Evolutionary conservation across 2,329 filamentous ascomycete species (phyloP).

Genomic region (Neofusicoccum laricinum): DNA sequence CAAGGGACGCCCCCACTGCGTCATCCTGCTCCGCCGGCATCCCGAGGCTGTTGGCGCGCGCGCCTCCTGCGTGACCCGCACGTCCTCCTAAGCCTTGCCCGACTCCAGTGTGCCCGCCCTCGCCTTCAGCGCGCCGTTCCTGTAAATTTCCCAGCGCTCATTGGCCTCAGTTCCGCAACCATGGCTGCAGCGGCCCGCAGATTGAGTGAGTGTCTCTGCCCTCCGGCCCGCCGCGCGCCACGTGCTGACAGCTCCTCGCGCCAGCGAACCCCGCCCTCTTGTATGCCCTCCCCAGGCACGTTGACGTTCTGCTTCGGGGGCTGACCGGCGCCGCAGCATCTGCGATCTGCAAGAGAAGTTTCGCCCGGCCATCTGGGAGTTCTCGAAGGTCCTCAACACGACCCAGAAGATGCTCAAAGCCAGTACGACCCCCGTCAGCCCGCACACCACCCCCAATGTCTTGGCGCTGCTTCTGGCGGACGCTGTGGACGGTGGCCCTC

Average conservation of each 20-base stretch:
- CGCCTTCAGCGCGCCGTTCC: background rate
- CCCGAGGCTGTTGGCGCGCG: background rate
- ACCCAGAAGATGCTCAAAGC: conserved; percentile 53
- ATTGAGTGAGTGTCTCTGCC: conserved; percentile 3
- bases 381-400: conserved; percentile 65
- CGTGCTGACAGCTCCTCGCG: conserved; percentile 7
- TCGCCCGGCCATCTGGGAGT: conserved; percentile 76
- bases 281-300: conserved; percentile 25
- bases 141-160: background rate
- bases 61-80: conserved; percentile 13
- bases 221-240: background rate
- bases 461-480: background rate
- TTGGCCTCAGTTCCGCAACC: background rate
- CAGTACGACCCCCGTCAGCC: conserved; percentile 29
- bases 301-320: background rate
- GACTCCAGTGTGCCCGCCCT: background rate
- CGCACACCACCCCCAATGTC: conserved; percentile 2
- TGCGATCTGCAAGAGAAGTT: conserved; percentile 97
- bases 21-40: conserved; percentile 5
- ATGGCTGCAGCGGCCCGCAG: conserved; percentile 14
- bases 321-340: conserved; percentile 55
- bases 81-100: conserved; percentile 7
- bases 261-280: conserved; percentile 40
- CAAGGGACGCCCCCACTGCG: conserved; percentile 5
- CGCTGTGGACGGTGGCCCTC: background rate